Evolutionary conservation across 257 asterid species (phyloP).

Genomic region (Gardenia jasminoides): DNA sequence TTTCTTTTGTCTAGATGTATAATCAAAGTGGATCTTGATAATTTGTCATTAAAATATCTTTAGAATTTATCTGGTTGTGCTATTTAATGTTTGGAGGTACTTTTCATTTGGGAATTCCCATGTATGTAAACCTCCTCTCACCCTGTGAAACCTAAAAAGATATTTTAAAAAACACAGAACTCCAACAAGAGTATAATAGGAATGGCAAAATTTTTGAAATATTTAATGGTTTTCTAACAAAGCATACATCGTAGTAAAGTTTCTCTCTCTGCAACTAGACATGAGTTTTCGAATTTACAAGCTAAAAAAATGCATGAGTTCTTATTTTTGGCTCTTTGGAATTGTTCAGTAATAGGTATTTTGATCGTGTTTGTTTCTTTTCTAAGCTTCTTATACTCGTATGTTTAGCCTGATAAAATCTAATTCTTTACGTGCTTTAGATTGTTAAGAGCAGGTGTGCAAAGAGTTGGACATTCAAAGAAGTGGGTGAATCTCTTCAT

Average conservation of each 20-base stretch:
- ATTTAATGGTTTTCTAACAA: neutral
- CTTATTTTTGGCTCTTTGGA: slow-evolving; percentile 36
- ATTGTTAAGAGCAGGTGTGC: slow-evolving; percentile 38
- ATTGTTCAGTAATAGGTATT: slow-evolving; percentile 37
- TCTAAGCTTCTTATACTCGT: neutral
- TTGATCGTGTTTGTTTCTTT: neutral
- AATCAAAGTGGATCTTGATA: neutral
- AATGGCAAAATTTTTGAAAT: neutral
- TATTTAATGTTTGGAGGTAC: neutral
- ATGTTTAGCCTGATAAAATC: neutral
- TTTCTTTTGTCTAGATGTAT: neutral
- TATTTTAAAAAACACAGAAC: neutral
- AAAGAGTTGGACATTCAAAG: slow-evolving; percentile 30
- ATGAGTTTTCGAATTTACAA: neutral
- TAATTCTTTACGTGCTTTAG: slow-evolving; percentile 20
- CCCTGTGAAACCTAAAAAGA: neutral
- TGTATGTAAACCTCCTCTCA: neutral
- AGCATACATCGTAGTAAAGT: neutral
- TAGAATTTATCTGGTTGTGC: neutral
- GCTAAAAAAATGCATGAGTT: slow-evolving; percentile 44
- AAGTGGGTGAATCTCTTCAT: slow-evolving; percentile 23
- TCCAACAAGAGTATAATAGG: neutral
- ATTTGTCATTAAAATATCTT: neutral
- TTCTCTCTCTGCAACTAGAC: neutral
- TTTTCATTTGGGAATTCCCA: neutral